A percentile compares a stretch with the other conserved stretches of the same genome.
Conservation (phyloP, 441 rosid species). For the Metrosideros polymorpha region DNA sequence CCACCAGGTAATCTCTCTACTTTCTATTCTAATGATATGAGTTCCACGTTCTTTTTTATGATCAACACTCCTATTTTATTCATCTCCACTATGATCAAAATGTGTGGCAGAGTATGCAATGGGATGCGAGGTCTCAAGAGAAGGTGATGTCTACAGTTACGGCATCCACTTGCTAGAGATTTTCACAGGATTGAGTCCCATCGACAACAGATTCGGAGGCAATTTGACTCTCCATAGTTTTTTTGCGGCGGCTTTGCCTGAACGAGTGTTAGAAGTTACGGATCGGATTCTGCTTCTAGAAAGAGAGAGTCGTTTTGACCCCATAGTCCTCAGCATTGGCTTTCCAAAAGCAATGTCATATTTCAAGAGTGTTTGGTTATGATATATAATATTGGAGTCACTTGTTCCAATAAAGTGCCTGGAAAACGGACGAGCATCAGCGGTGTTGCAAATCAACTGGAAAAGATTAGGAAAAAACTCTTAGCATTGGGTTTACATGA, state of each 20-base stretch:
- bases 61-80: neutral
- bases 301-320: neutral
- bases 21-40: neutral
- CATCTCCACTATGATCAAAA: neutral
- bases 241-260: neutral
- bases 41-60: neutral
- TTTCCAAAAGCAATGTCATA: neutral
- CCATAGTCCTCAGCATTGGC: neutral
- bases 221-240: neutral
- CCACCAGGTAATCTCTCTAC: neutral
- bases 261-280: neutral
- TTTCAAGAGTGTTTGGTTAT: neutral
- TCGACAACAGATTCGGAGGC: accelerated
- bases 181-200: neutral
- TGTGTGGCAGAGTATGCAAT: neutral
- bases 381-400: neutral
- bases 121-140: neutral
- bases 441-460: neutral
- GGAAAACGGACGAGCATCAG: neutral
- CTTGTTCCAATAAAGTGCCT: neutral
- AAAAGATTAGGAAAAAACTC: neutral
- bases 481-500: neutral
- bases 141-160: neutral
- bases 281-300: neutral
- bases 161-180: neutral